Percentiles rank a stretch among this genome's conserved stretches.
Evolutionary conservation across 208 protist species (phyloP).

Genomic region (Leishmania tarentolae): DNA sequence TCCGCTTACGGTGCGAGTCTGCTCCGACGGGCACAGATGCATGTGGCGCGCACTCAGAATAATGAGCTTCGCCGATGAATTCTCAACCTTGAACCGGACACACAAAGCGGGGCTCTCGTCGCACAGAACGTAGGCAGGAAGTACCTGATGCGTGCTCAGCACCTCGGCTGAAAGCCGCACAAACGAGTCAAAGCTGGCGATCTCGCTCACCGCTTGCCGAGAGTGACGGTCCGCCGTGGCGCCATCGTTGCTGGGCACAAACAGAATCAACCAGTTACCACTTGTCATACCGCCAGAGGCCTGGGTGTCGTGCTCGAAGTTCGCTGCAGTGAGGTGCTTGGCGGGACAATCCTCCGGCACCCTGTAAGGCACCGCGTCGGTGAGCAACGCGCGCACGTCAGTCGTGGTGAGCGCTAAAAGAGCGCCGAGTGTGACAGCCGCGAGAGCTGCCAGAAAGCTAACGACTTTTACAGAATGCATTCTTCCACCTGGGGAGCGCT

Average conservation of each 20-base stretch:
- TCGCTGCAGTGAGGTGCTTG: conserved; percentile 13
- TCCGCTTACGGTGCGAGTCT: conserved; percentile 20
- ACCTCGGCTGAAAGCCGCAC: conserved; percentile 8
- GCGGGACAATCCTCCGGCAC: conserved; percentile 18
- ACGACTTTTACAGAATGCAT: background rate
- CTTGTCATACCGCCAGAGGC: conserved; percentile 29
- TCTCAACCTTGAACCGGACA: conserved; percentile 15
- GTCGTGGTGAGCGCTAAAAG: background rate
- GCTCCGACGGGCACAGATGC: conserved; percentile 21
- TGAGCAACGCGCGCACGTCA: background rate
- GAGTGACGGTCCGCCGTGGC: conserved; percentile 20
- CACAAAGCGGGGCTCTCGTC: conserved; percentile 29
- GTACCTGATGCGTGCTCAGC: conserved; percentile 20
- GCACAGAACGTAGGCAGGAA: conserved; percentile 29
- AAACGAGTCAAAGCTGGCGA: conserved; percentile 24
- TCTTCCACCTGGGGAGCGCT: background rate
- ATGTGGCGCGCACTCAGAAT: conserved; percentile 19
- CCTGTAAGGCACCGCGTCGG: conserved; percentile 4
- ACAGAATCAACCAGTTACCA: conserved; percentile 36
- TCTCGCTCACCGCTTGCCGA: conserved; percentile 15
- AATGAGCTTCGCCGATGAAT: conserved; percentile 11
- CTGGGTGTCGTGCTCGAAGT: conserved; percentile 32
- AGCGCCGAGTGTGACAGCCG: background rate
- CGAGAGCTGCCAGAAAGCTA: background rate
- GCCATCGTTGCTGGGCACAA: conserved; percentile 25